A percentile compares a stretch with the other conserved stretches of the same genome.
Evolutionary conservation across 495 filamentous ascomycete genomes (phyloP).

Genomic region (Rhizodiscina lignyota): DNA sequence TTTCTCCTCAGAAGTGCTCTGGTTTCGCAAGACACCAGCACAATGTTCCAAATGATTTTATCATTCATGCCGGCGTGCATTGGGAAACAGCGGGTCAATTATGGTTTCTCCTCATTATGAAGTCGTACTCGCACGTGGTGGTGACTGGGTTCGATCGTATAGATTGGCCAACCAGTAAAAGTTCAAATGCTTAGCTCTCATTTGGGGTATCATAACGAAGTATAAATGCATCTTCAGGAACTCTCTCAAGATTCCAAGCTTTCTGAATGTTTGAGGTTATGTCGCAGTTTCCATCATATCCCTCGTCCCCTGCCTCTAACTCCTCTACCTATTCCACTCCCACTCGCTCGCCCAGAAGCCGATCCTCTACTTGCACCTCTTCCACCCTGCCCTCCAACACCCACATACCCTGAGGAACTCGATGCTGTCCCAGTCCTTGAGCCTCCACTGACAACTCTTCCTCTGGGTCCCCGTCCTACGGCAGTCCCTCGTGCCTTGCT

Average conservation of each 20-base stretch:
- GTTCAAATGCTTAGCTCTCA: background rate
- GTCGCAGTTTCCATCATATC: background rate
- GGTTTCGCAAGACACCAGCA: too few relatives aligned
- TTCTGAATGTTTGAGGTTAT: background rate
- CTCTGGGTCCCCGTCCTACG: conserved; percentile 19
- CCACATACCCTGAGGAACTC: conserved; percentile 27
- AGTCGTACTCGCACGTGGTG: too few relatives aligned
- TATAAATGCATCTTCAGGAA: background rate
- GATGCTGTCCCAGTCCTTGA: conserved; percentile 11
- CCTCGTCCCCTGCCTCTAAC: conserved; percentile 11
- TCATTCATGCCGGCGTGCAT: too few relatives aligned
- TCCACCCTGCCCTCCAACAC: conserved; percentile 26
- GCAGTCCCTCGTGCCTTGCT: conserved; percentile 20
- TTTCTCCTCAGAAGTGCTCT: too few relatives aligned
- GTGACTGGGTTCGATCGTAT: too few relatives aligned
- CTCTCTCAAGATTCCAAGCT: background rate
- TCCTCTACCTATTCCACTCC: conserved; percentile 8
- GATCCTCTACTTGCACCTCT: conserved; percentile 22
- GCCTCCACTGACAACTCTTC: conserved; percentile 25
- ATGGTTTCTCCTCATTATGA: too few relatives aligned
- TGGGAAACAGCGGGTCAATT: too few relatives aligned
- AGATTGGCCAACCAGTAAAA: too few relatives aligned
- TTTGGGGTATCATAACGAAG: background rate
- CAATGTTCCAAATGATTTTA: too few relatives aligned
- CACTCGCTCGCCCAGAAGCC: conserved; percentile 25